Evolutionary conservation across 805 yeast genomes (phyloP).

Genomic region (Hanseniaspora valbyensis): DNA sequence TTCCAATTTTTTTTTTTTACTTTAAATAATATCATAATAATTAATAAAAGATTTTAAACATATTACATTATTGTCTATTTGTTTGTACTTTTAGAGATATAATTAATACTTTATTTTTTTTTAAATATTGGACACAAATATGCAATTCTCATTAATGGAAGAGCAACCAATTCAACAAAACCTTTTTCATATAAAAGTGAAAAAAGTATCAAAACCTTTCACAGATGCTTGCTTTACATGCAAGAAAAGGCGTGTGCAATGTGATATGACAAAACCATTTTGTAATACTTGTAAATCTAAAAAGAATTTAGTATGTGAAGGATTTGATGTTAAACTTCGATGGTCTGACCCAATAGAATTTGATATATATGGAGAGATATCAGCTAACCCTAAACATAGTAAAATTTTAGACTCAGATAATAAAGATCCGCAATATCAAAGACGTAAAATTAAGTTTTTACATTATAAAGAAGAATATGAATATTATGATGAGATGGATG

Average conservation of each 20-base stretch:
- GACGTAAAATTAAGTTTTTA: conserved; percentile 66
- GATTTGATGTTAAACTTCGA: conserved; percentile 68
- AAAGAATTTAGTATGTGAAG: conserved; percentile 61
- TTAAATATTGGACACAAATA: too few species aligned
- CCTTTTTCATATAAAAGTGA: conserved; percentile 3
- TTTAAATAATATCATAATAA: too few species aligned
- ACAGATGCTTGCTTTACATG: conserved; percentile 79
- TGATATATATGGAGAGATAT: conserved; percentile 36
- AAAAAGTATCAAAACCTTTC: conserved; percentile 54
- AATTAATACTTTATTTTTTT: too few species aligned
- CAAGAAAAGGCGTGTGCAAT: conserved; percentile 64
- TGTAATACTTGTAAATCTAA: conserved; percentile 57
- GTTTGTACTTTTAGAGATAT: too few species aligned
- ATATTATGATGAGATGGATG: conserved; percentile 76
- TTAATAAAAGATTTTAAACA: too few species aligned
- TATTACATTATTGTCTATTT: too few species aligned
- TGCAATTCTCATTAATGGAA: too few species aligned
- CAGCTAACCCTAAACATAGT: conserved; percentile 18
- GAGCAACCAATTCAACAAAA: background rate
- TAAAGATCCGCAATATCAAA: conserved; percentile 47
- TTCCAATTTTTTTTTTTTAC: too few species aligned
- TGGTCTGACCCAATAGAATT: conserved; percentile 54
- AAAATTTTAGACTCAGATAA: conserved; percentile 17
- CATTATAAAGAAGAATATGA: conserved; percentile 55
- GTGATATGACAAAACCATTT: conserved; percentile 60